phyloP scores from a whole-genome alignment of 306 rosid species.

The Vicia sativa region DNA sequence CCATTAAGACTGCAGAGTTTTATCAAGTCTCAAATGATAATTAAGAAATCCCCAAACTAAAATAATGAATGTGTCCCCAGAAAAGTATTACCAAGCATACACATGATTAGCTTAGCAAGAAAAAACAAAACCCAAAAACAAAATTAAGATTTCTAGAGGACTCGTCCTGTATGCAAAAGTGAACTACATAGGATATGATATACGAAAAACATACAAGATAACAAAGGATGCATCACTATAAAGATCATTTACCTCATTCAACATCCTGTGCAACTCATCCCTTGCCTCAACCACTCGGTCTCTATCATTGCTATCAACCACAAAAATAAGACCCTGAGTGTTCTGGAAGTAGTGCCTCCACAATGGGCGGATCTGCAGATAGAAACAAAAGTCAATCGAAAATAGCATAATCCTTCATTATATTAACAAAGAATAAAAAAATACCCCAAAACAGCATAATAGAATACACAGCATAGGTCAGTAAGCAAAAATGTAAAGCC shows the following conservation, averaged over 20 bases:
- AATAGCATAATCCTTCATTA: constrained; percentile 1
- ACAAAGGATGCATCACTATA: constrained; percentile 2
- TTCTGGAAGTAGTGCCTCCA: constrained; percentile 99
- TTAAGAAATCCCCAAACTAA: not conserved
- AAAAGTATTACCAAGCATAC: not conserved
- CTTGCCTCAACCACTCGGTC: constrained; percentile 96
- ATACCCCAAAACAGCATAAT: not conserved
- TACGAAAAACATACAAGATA: constrained; percentile 3
- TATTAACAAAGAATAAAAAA: constrained; percentile 4
- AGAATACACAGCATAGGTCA: constrained; percentile 19
- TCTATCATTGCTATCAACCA: constrained; percentile 97
- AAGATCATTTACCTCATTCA: constrained; percentile 74
- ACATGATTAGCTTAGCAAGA: not conserved
- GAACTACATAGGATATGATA: constrained; percentile 11
- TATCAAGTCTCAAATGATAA: not conserved
- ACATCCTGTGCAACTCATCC: constrained; percentile 98
- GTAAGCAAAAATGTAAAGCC: constrained; percentile 4
- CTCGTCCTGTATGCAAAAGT: not conserved
- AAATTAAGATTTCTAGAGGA: not conserved
- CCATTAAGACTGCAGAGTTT: constrained; percentile 9
- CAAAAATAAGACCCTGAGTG: constrained; percentile 96
- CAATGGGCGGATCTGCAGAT: constrained; percentile 81
- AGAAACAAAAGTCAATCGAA: constrained; percentile 33
- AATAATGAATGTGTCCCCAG: not conserved
- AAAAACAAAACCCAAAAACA: not conserved